These are phyloP conservation scores for Multifurca ochricompacta DNA, from an alignment of 768 basidiomycete genomes.

Conservation along the genomic window DNA sequence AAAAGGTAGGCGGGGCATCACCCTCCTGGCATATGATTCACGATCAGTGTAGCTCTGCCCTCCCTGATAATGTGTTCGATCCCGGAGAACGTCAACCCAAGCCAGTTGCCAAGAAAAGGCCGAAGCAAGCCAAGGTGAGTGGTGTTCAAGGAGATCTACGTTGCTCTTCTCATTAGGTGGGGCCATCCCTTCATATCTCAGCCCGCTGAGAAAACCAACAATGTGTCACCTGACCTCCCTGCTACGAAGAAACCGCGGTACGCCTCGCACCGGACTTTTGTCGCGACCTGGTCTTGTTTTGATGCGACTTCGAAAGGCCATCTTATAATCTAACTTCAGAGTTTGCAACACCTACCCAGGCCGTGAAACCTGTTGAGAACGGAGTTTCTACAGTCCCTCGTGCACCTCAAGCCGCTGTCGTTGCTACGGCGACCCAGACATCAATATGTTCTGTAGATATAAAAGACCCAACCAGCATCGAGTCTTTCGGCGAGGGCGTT, in stretches of 20 bases:
- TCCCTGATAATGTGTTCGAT: constrained; percentile 81
- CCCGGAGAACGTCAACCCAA: constrained; percentile 71
- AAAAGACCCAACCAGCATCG: constrained; percentile 43
- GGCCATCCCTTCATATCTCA: background rate
- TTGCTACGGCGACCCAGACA: constrained; percentile 26
- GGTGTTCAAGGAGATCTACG: background rate
- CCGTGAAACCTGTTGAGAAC: constrained; percentile 12
- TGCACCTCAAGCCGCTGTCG: constrained; percentile 34
- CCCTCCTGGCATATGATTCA: constrained; percentile 7
- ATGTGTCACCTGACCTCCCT: constrained; percentile 19
- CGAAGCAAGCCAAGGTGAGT: constrained; percentile 54
- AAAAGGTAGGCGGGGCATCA: constrained; percentile 49
- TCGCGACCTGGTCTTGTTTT: constrained; percentile 10
- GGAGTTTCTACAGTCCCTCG: constrained; percentile 14
- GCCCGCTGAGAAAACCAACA: constrained; percentile 15
- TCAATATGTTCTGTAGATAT: constrained; percentile 30
- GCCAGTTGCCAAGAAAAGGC: constrained; percentile 55
- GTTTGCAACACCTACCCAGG: background rate
- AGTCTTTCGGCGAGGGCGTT: constrained; percentile 55
- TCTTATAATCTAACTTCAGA: constrained; percentile 16
- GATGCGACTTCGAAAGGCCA: constrained; percentile 15
- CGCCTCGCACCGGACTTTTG: constrained; percentile 8
- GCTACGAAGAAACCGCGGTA: constrained; percentile 21
- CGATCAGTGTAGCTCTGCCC: constrained; percentile 42
- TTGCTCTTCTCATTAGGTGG: background rate